Evolutionary conservation across 495 filamentous ascomycete species (phyloP).

Genomic region (Lophiostoma macrostomum): DNA sequence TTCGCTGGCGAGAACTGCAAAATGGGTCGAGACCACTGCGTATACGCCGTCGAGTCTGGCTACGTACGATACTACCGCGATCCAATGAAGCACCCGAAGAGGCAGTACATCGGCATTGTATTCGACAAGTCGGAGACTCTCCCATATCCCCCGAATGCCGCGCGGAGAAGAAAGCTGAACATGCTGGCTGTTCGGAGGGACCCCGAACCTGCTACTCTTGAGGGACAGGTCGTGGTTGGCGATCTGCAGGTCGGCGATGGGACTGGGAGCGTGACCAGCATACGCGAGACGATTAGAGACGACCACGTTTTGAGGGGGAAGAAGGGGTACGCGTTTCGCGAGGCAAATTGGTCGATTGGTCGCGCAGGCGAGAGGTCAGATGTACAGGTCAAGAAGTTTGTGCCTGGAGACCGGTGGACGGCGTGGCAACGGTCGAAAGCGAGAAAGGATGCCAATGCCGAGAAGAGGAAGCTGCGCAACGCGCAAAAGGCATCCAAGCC

Average conservation of each 20-base stretch:
- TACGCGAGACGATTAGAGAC: not conserved
- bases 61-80: constrained; percentile 97
- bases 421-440: constrained; percentile 57
- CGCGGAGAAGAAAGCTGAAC: constrained; percentile 66
- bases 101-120: constrained; percentile 88
- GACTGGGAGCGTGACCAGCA: not conserved
- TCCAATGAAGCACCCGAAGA: constrained; percentile 69
- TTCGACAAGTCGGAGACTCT: constrained; percentile 72
- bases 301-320: constrained; percentile 11
- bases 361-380: constrained; percentile 58
- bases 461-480: constrained; percentile 58
- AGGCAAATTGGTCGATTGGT: constrained; percentile 84
- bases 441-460: constrained; percentile 51
- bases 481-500: constrained; percentile 36
- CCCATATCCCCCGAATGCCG: constrained; percentile 68
- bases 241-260: constrained; percentile 15
- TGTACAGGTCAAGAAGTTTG: constrained; percentile 51
- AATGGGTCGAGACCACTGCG: constrained; percentile 96
- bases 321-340: constrained; percentile 49
- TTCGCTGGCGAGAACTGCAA: constrained; percentile 88
- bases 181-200: constrained; percentile 50
- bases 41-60: constrained; percentile 77
- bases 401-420: constrained; percentile 56
- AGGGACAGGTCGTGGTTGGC: constrained; percentile 8
- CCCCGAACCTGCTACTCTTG: not conserved